Evolutionary conservation across 2,329 filamentous ascomycete genomes (phyloP).

Genomic region (Myriangium duriaei): DNA sequence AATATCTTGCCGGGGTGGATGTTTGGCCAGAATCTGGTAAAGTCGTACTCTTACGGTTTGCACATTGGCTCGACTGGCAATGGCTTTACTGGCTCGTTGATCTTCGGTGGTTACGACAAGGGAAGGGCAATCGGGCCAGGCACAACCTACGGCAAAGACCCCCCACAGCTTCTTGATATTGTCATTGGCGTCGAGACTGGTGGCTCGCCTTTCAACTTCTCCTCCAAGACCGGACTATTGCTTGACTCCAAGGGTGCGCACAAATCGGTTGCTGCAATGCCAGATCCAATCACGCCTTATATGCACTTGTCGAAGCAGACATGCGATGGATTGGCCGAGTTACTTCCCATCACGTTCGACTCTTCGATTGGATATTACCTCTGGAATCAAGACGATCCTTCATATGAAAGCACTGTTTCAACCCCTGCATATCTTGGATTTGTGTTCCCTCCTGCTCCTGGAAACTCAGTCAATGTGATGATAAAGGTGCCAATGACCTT

Average conservation of each 20-base stretch:
- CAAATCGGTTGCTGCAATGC: background rate
- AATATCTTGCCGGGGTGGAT: too few species aligned
- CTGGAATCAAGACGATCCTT: constrained; percentile 19
- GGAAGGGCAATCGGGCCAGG: constrained; percentile 11
- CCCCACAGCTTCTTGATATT: constrained; percentile 31
- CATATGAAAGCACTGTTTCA: constrained; percentile 27
- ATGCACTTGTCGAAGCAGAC: background rate
- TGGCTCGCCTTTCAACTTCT: constrained; percentile 27
- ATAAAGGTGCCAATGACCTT: constrained; percentile 32
- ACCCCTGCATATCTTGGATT: constrained; percentile 32
- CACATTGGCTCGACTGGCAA: constrained; percentile 12
- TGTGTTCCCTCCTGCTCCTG: constrained; percentile 24
- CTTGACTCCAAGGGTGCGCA: constrained; percentile 5
- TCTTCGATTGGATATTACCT: constrained; percentile 16
- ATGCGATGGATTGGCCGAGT: constrained; percentile 13
- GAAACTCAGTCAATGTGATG: constrained; percentile 19
- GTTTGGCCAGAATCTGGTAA: background rate
- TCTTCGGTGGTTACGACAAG: constrained; percentile 16
- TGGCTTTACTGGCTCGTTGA: constrained; percentile 10
- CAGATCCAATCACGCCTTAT: background rate
- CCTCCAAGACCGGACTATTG: constrained; percentile 15
- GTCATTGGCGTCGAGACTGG: constrained; percentile 30
- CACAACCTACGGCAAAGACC: constrained; percentile 12
- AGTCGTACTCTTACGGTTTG: constrained; percentile 12
- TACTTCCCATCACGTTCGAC: constrained; percentile 19